phyloP scores from a whole-genome alignment of 768 basidiomycete species.

The Podaxis sp. region DNA sequence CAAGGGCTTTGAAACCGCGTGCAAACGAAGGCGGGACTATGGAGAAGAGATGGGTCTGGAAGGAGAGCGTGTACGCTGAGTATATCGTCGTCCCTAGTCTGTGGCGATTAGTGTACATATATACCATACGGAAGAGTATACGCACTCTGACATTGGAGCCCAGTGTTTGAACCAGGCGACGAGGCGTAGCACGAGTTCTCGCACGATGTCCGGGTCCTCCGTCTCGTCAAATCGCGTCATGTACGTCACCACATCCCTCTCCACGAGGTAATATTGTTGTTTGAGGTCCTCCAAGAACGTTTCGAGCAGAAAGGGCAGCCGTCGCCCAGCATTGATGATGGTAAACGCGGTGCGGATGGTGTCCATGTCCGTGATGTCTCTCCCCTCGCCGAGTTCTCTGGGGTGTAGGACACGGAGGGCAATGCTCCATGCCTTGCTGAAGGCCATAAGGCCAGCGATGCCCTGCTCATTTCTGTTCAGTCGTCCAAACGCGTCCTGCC shows the following conservation, averaged over 20 bases:
- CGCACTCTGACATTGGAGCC: slow-evolving; percentile 66
- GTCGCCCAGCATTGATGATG: slow-evolving; percentile 53
- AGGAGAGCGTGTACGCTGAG: slow-evolving; percentile 61
- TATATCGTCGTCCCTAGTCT: slow-evolving; percentile 63
- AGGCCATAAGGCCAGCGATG: slow-evolving; percentile 61
- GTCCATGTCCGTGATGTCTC: slow-evolving; percentile 26
- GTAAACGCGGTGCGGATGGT: slow-evolving; percentile 56
- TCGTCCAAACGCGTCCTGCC: slow-evolving; percentile 68
- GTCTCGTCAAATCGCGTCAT: slow-evolving; percentile 55
- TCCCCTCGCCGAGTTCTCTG: neutral
- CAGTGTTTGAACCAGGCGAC: slow-evolving; percentile 77
- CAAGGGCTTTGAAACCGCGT: slow-evolving; percentile 63
- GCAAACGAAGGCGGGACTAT: slow-evolving; percentile 68
- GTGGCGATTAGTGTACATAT: slow-evolving; percentile 12
- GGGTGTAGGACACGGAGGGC: slow-evolving; percentile 56
- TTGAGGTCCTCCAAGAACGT: slow-evolving; percentile 71
- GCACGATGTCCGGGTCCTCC: slow-evolving; percentile 47
- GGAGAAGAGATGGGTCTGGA: slow-evolving; percentile 76
- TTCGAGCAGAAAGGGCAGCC: slow-evolving; percentile 65
- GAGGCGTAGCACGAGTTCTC: slow-evolving; percentile 54
- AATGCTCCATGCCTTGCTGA: slow-evolving; percentile 68
- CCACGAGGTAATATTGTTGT: slow-evolving; percentile 55
- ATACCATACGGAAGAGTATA: slow-evolving; percentile 15
- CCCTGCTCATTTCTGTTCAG: slow-evolving; percentile 59
- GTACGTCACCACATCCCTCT: slow-evolving; percentile 53